Evolutionary conservation across 768 basidiomycete genomes (phyloP), one percentile per base, ranked within the genome.

Genomic region (Artomyces pyxidatus): DNA sequence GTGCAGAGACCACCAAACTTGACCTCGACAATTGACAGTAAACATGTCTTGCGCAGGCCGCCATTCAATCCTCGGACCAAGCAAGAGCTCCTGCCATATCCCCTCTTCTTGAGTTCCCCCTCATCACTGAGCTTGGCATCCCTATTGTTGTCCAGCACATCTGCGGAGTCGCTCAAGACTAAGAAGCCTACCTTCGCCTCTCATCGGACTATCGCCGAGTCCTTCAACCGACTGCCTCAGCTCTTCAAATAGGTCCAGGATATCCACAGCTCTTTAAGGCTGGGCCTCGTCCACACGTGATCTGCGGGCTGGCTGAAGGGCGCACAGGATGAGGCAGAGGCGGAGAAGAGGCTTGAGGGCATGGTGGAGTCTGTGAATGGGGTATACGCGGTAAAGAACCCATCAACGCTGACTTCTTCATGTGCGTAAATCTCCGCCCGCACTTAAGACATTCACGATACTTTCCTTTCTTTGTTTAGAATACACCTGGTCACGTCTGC

Each of bases 401-500:
- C 46, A 83, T 79, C 60, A 68, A 72, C 22, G 75, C 72, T 1
- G 78, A 85, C 48, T 85, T 86, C 62, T 74, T 77, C 68, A 45
- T 70, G 82, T 85, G 51, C 54, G 81, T 69, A 10, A 45, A 44
- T 26, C n/a, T 19, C 54, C 21, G 38, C n/a, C 19, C 8, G 19
- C 12, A 14, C 27, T 43, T 14, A 32, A 2, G 30, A 16, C 9
- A 21, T 21, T 30, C 16, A 28, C 5, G 7, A 22, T 8, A 25
- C 8, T 25, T 23, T 30, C 19, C 21, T 19, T 32, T 19, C 48
- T 4, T 3, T 21, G 9, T 4, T 2, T 32, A 86, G 83, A 11
- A 77, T 82, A 65, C 85, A 80, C 54, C 64, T 81, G 1, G 73
- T 85, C 32, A 88, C 85, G 0, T 83, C 83, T 4, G 70, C 77